These are phyloP conservation scores for Aspergillus candidus DNA, from an alignment of 2,329 filamentous ascomycete species.

Conservation along the genomic window DNA sequence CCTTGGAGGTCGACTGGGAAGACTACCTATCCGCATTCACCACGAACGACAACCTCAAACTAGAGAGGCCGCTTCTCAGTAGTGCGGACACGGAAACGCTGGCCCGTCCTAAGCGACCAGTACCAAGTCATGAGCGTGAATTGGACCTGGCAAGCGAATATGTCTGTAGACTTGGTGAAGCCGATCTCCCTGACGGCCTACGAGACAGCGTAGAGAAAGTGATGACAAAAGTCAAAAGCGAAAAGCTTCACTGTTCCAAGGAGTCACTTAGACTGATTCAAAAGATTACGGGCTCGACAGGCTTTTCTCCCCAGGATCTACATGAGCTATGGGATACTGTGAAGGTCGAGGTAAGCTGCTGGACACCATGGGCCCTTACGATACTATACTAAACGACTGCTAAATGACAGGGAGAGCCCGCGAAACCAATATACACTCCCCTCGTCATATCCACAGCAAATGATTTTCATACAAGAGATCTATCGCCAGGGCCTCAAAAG, in stretches of 20 bases:
- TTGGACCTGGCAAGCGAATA: background rate
- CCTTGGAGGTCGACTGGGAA: constrained; percentile 13
- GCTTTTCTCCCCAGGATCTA: too few relatives aligned
- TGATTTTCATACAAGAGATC: background rate
- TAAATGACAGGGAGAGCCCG: background rate
- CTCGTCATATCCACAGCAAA: constrained; percentile 4
- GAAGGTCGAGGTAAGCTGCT: constrained; percentile 10
- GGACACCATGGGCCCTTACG: too few relatives aligned
- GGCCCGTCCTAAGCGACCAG: constrained; percentile 30
- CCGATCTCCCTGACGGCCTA: background rate
- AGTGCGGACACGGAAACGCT: constrained; percentile 41
- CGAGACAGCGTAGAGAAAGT: background rate
- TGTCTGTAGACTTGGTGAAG: background rate
- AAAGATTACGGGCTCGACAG: background rate
- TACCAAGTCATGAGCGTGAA: background rate
- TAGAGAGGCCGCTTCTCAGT: constrained; percentile 44
- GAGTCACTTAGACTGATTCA: constrained; percentile 22
- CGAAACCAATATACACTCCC: background rate
- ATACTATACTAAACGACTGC: too few relatives aligned
- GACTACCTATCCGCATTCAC: constrained; percentile 16
- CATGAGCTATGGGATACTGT: too few relatives aligned
- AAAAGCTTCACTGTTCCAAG: constrained; percentile 22
- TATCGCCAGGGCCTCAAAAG: background rate
- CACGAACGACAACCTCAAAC: constrained; percentile 29
- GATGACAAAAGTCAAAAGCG: constrained; percentile 10